phyloP scores from a whole-genome alignment of 2,329 filamentous ascomycete species.

The Penicillium polonicum region DNA sequence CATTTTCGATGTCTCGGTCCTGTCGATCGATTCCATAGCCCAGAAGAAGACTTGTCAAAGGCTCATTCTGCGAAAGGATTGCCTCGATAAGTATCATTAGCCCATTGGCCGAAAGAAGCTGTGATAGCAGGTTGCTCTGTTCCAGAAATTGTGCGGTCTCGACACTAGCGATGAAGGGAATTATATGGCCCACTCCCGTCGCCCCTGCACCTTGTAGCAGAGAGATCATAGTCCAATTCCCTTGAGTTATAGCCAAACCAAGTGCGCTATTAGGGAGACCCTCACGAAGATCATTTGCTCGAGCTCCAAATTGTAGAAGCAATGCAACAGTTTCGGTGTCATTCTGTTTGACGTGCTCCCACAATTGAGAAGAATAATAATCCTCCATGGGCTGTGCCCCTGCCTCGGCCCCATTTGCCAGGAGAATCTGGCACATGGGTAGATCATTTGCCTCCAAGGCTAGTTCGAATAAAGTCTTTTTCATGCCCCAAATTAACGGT shows the following conservation, averaged over 20 bases:
- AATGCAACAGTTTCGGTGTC: background rate
- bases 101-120: background rate
- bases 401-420: background rate
- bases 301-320: background rate
- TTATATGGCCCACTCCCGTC: background rate
- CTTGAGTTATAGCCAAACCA: background rate
- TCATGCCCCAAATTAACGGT: fast-evolving
- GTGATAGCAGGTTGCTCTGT: background rate
- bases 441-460: background rate
- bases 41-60: background rate
- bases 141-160: background rate
- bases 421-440: background rate
- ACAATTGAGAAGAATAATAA: background rate
- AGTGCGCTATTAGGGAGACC: background rate
- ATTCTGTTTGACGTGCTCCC: background rate
- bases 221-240: background rate
- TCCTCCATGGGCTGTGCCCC: background rate
- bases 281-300: background rate
- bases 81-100: background rate
- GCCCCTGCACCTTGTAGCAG: background rate
- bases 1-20: background rate
- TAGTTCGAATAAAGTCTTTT: background rate
- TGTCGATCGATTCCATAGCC: background rate
- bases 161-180: background rate
- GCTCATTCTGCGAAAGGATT: background rate